Evolutionary conservation across 1,284 basidiomycete genomes (phyloP), one percentile per base, ranked within the genome.

Genomic region (Flammula alnicola): DNA sequence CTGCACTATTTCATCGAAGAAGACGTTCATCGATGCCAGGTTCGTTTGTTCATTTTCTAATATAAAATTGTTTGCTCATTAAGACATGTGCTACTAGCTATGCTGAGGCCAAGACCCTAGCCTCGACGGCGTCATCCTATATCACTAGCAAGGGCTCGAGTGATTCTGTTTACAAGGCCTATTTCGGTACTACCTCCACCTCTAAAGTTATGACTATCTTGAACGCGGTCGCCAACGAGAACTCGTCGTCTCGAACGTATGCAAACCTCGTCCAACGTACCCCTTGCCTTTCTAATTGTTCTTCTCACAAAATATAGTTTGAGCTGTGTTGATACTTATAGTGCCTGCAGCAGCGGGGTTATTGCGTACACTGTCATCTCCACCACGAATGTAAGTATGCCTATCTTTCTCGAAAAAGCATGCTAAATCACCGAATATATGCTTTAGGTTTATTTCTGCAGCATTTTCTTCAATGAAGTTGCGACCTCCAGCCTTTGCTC

Each of bases 381-480:
- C 11, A 68, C 71, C 17, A 72, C 69, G 49, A 70, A 72, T 57
- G 70, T 72, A 36, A 39, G 64, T 58, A 9, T 27, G 37, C 20
- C 49, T 9, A 9, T 27, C 27, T 17, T 6, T 23, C 4, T 11
- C 30, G 11, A 4, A 23, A 3, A n/a, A 27, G 16, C 11, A n/a
- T 14, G 7, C 19, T 20, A 5, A 2, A 5, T n/a, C 16, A 30
- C 16, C 19, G 41, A 8, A 44, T 19, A 25, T 22, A 17, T 12
- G 5, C 8, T 22, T n/a, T 50, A 72, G 69, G 71, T 74, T 52
- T 73, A 73, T 62, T 71, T 58, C 62, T 74, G 73, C 64, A 59
- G 55, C 56, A 63, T 70, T 49, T 74, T 75, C 68, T 75, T 71
- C 66, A 66, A 67, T 44, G 65, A 74, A 52, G 68, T 72, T 11